Conservation (phyloP, 208 protist species). For the Entamoeba dispar region DNA sequence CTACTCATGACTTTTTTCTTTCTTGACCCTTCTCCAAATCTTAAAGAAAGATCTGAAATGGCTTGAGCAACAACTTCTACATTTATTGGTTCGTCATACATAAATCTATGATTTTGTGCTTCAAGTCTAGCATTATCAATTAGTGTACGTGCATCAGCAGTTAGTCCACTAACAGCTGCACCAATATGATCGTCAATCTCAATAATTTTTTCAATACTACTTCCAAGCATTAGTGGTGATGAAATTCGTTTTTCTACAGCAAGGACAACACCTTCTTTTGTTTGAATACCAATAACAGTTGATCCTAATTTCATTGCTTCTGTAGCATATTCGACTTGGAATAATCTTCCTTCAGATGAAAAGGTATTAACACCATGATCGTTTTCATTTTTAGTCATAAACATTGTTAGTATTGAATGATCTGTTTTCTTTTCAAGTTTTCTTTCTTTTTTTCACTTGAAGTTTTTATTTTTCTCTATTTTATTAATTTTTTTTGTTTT, state of each 20-base stretch:
- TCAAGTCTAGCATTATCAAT: slow-evolving; percentile 63
- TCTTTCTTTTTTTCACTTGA: no score
- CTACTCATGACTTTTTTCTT: slow-evolving; percentile 33
- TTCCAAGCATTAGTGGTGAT: slow-evolving; percentile 78
- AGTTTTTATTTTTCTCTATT: no score
- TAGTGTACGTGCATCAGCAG: slow-evolving; percentile 73
- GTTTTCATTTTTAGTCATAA: slow-evolving; percentile 56
- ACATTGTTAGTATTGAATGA: no score
- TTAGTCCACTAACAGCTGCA: slow-evolving; percentile 78
- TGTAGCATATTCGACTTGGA: slow-evolving; percentile 84
- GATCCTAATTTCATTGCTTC: slow-evolving; percentile 79
- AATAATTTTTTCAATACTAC: slow-evolving; percentile 81
- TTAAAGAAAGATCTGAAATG: slow-evolving; percentile 80
- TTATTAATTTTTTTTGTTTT: no score
- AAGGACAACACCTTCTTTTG: slow-evolving; percentile 82
- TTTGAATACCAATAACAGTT: slow-evolving; percentile 87
- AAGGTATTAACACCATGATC: slow-evolving; percentile 97
- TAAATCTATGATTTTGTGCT: slow-evolving; percentile 93
- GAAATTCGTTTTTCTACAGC: slow-evolving; percentile 92
- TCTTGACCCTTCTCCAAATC: slow-evolving; percentile 70
- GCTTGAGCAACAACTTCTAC: slow-evolving; percentile 77
- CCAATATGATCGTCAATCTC: slow-evolving; percentile 82
- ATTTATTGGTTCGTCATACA: slow-evolving; percentile 86
- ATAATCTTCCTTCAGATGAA: slow-evolving; percentile 91
- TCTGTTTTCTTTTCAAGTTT: no score